Conservation (phyloP, 306 rosid species). For the Prunus fruticosa region DNA sequence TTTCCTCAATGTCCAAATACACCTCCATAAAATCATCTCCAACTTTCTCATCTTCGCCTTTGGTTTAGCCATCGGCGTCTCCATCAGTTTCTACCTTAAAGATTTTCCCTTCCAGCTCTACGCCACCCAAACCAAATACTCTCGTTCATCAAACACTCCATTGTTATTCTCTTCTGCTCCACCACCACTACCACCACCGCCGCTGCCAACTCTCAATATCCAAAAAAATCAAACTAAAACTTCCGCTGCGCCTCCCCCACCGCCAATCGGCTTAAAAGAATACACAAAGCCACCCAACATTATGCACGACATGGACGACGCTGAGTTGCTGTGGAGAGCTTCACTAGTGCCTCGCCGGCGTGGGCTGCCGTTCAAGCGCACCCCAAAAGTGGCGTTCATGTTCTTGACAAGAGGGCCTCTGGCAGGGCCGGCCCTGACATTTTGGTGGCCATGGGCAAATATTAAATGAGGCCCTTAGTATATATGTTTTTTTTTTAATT, state of each 20-base stretch:
- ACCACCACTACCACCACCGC: background rate
- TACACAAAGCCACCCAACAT: conserved; percentile 34
- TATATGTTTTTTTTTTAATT: too few species aligned
- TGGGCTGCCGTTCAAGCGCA: conserved; percentile 33
- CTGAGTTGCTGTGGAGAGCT: conserved; percentile 79
- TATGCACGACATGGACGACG: conserved; percentile 66
- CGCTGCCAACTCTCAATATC: background rate
- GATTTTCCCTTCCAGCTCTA: conserved; percentile 32
- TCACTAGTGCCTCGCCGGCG: conserved; percentile 45
- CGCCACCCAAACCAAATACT: conserved; percentile 17
- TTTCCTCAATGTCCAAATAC: conserved; percentile 32
- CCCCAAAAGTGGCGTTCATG: conserved; percentile 77
- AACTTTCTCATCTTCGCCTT: conserved; percentile 44
- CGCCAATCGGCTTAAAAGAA: conserved; percentile 30
- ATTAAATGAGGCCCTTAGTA: too few species aligned
- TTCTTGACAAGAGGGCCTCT: conserved; percentile 66
- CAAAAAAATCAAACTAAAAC: conserved; percentile 3
- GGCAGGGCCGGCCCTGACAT: too few species aligned
- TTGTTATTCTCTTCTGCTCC: background rate
- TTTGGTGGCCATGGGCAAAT: too few species aligned
- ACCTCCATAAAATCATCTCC: conserved; percentile 36
- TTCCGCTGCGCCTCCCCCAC: background rate
- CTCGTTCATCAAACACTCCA: conserved; percentile 2
- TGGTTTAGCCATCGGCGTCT: conserved; percentile 62
- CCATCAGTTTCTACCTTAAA: conserved; percentile 37